Percentiles rank a stretch among this genome's conserved stretches.
Conservation (phyloP, 352 stramenopile genomes). For the Phytophthora idaei region DNA sequence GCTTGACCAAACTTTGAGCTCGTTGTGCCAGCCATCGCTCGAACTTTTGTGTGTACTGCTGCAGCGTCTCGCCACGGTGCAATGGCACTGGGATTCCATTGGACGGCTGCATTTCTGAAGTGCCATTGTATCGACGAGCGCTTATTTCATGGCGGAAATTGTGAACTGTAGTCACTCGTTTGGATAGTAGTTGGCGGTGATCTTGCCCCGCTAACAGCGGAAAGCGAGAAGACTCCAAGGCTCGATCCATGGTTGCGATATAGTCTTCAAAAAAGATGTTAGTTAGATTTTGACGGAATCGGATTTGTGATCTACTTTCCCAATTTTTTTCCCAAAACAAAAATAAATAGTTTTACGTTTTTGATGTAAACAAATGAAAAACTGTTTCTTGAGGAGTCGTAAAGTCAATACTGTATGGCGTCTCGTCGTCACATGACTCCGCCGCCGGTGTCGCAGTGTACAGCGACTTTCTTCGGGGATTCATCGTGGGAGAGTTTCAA, state of each 20-base stretch:
- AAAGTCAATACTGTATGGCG: constrained; percentile 6
- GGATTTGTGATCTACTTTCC: neutral
- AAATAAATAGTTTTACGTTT: neutral
- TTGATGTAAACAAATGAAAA: neutral
- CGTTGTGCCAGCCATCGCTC: neutral
- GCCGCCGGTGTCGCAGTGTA: constrained; percentile 5
- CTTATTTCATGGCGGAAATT: constrained; percentile 2
- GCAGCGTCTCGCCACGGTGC: neutral
- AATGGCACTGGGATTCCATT: neutral
- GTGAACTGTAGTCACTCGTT: neutral
- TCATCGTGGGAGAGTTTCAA: constrained; percentile 46
- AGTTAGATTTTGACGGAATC: constrained; percentile 3
- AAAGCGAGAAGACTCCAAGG: neutral
- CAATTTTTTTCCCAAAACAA: neutral
- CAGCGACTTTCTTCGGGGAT: neutral
- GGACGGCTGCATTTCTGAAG: neutral
- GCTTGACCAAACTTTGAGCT: neutral
- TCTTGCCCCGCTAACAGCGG: neutral
- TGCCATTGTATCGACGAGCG: constrained; percentile 1
- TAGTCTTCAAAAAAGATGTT: neutral
- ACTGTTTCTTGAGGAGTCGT: neutral
- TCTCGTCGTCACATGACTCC: constrained; percentile 14
- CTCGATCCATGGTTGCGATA: constrained; percentile 1
- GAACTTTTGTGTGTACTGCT: constrained; percentile 1
- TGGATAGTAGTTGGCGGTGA: constrained; percentile 3